Evolutionary conservation across 106 monocot genomes (phyloP), one percentile per base, ranked within the genome.

Genomic region (Cymbidium sinense): DNA sequence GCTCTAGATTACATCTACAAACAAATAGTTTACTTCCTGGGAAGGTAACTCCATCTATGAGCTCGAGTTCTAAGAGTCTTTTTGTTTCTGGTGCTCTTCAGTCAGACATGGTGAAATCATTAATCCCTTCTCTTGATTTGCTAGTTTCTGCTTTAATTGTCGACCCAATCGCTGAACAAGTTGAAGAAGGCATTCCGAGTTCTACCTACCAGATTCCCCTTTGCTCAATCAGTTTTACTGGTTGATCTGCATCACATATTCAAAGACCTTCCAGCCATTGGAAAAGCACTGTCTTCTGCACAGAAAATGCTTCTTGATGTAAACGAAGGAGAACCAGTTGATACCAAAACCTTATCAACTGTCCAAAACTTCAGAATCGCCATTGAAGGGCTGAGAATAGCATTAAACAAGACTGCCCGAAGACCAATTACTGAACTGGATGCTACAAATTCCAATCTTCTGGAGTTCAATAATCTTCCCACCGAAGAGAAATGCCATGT

Each of bases 401-500:
- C 87, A 67, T 79, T 91, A 29, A 91, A 91, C 43, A 79, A 76
- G 83, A 79, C 86, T 70, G 93, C 83, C 17, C 80, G n/a, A n/a
- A 76, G 23, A 35, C 91, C 86, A 13, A 77, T 81, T 29, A 75
- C 82, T 70, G 86, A 79, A 84, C 39, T 29, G 41, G 79, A 73
- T 36, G 8, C 58, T 5, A 6, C 23, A 5, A 82, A 64, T 61
- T 64, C 37, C 31, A 82, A 52, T 25, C 70, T 47, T 11, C 75
- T 44, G 17, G 88, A 90, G 20, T 94, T 90, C 71, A 70, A 75
- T 19, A 67, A 88, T 17, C 96, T 96, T 34, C 20, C 91, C 41
- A 76, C 82, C 35, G 91, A 93, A 71, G 93, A 96, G 61, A 96
- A 91, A 79, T 86, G 86, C 50, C 83, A 91, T 58, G 87, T 75